These are phyloP conservation scores for Apiospora phragmitis DNA, from an alignment of 2,329 filamentous ascomycete species.

Conservation along the genomic window DNA sequence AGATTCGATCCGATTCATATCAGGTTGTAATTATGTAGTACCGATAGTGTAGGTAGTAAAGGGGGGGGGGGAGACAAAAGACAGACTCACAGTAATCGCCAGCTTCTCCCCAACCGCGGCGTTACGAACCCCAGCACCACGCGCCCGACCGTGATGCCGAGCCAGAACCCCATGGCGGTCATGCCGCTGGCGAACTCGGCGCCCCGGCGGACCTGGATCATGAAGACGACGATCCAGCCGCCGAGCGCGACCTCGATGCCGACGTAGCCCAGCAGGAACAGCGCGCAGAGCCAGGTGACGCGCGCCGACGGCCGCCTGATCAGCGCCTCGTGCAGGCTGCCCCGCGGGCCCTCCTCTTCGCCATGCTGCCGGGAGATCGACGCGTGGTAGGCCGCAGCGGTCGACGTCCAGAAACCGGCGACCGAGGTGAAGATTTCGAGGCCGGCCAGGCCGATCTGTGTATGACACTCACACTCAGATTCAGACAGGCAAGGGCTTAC, in stretches of 20 bases:
- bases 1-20: no score
- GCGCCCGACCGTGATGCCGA: conserved; percentile 73
- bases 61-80: background rate
- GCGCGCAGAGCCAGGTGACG: conserved; percentile 68
- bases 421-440: conserved; percentile 54
- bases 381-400: conserved; percentile 53
- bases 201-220: conserved; percentile 73
- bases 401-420: conserved; percentile 59
- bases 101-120: conserved; percentile 66
- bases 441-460: conserved; percentile 50
- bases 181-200: conserved; percentile 70
- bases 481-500: background rate
- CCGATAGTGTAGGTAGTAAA: no score
- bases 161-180: conserved; percentile 78
- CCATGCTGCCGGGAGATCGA: conserved; percentile 24
- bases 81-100: conserved; percentile 45
- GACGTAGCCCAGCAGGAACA: conserved; percentile 76
- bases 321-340: conserved; percentile 39
- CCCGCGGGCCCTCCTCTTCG: conserved; percentile 22
- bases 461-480: conserved; percentile 18
- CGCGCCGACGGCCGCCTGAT: conserved; percentile 43
- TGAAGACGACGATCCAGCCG: conserved; percentile 84
- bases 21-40: no score
- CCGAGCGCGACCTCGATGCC: conserved; percentile 75
- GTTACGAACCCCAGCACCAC: conserved; percentile 74